Evolutionary conservation across 2,329 filamentous ascomycete genomes (phyloP).

Genomic region (Fusarium vanettenii): DNA sequence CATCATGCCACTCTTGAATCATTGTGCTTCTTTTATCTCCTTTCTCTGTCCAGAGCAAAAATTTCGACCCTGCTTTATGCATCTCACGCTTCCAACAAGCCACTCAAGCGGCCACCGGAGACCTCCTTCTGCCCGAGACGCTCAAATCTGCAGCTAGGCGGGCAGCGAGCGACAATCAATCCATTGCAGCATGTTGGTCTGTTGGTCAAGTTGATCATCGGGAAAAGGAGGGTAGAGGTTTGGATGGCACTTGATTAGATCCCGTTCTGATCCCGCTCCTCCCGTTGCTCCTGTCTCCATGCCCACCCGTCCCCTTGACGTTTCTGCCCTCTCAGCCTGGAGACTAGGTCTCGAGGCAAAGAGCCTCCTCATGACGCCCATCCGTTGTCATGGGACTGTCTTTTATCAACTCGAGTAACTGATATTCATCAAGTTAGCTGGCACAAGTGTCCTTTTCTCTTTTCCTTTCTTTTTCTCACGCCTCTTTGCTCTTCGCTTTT

Average conservation of each 20-base stretch:
- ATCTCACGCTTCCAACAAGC: background rate
- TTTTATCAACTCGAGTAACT: background rate
- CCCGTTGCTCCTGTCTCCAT: background rate
- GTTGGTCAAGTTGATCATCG: constrained; percentile 1
- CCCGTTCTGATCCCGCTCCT: constrained; percentile 2
- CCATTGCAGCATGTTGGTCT: constrained; percentile 7
- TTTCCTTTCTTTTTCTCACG: background rate
- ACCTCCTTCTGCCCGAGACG: constrained; percentile 23
- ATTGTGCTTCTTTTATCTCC: background rate
- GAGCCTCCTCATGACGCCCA: background rate
- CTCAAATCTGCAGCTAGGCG: constrained; percentile 9
- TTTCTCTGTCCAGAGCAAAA: background rate
- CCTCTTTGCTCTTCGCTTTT: background rate
- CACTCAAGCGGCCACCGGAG: constrained; percentile 4
- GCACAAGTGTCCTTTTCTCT: background rate
- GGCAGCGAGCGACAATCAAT: background rate
- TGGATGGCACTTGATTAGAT: background rate
- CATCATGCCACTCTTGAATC: constrained; percentile 25
- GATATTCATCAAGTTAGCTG: background rate
- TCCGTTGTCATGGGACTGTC: background rate
- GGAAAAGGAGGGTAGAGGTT: background rate
- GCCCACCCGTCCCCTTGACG: background rate
- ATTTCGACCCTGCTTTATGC: background rate
- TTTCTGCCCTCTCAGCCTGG: background rate
- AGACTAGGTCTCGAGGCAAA: background rate